Evolutionary conservation across 1,284 basidiomycete genomes (phyloP), one percentile per base, ranked within the genome.

Genomic region (Bjerkandera adusta): DNA sequence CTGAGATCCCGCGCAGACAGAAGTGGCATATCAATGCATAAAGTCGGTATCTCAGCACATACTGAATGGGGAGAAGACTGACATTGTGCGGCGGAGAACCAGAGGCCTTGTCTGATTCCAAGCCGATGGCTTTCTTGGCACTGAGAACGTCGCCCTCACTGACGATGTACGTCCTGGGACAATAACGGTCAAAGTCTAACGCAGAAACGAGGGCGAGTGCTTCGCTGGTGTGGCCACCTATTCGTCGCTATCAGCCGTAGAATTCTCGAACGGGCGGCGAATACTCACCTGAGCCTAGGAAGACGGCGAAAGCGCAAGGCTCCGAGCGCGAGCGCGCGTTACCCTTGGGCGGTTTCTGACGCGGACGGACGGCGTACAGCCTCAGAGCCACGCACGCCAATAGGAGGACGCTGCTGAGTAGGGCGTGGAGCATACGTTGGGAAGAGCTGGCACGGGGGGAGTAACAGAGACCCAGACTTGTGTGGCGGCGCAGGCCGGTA

Each of bases 151-250:
- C 96, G 1, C 89, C 93, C 45, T 88, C 75, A 52, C 89, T 88
- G 57, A 92, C 70, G 47, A 97, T 77, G 62, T 98, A 99, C 24
- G 76, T 81, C 41, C 96, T 75, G 11, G 81, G 85, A 1, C 71
- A 71, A 66, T 96, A 98, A 37, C 87, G 81, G 13, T 71, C 59
- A 47, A 86, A 85, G 60, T 96, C 85, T 32, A 99, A 68, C 4
- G 84, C 71, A 2, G 84, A 84, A n/a, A 91, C 56, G 15, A 99
- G 74, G 22, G 77, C 72, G 43, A 96, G 67, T 50, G 89, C 86
- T 72, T 99, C 97, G 52, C 81, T 85, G 5, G 95, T 97, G 68
- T 99, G 97, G 0, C 97, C 97, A 24, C 97, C 96, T 95, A 56
- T 21, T 21, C 26, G 33, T 10, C 29, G 24, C 16, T 15, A 40